These are phyloP conservation scores for Kodamaea ohmeri DNA, from an alignment of 1,139 yeast genomes.

Conservation along the genomic window DNA sequence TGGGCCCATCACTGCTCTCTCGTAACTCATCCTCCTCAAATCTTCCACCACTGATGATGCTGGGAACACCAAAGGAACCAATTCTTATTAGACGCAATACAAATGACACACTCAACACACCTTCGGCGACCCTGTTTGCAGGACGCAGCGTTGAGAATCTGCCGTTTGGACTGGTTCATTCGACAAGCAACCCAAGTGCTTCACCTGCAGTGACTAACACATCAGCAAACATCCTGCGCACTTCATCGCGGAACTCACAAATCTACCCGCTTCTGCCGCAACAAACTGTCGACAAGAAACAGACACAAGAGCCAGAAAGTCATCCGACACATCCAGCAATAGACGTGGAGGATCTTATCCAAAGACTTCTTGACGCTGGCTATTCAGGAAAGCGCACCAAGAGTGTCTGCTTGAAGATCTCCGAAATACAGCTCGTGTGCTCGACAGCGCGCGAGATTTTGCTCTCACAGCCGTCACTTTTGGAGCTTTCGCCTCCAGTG, in stretches of 20 bases:
- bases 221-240: conserved; percentile 21
- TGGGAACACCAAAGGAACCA: conserved; percentile 66
- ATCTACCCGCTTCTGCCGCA: conserved; percentile 28
- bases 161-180: conserved; percentile 8
- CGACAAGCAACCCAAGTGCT: conserved; percentile 10
- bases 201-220: conserved; percentile 11
- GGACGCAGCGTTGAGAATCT: conserved; percentile 7
- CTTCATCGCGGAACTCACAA: conserved; percentile 35
- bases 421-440: conserved; percentile 85
- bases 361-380: conserved; percentile 89
- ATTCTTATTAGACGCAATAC: conserved; percentile 49
- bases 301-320: not conserved
- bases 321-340: conserved; percentile 34
- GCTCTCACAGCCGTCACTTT: conserved; percentile 79
- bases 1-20: conserved; percentile 2
- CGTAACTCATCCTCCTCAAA: conserved; percentile 9
- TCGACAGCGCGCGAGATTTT: conserved; percentile 85
- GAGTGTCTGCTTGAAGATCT: conserved; percentile 79
- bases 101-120: conserved; percentile 22
- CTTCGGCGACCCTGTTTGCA: conserved; percentile 8
- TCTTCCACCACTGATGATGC: conserved; percentile 68
- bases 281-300: conserved; percentile 14
- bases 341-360: conserved; percentile 86
- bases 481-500: conserved; percentile 92
- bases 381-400: conserved; percentile 91